Conservation (phyloP, 202 grass and related monocot species). For the Elaeis oleifera region DNA sequence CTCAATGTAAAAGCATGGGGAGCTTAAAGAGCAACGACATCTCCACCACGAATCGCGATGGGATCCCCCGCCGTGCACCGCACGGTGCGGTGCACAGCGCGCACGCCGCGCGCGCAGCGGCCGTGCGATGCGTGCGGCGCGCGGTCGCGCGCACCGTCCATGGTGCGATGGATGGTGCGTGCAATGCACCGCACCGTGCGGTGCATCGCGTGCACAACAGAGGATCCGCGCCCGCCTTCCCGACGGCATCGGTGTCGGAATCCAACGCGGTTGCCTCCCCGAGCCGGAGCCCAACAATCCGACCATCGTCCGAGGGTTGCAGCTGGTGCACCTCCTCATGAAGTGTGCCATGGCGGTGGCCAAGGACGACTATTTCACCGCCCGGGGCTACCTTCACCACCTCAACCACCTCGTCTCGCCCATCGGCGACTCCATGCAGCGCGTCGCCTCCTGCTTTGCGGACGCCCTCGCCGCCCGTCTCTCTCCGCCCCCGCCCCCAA, state of each 20-base stretch:
- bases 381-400: slow-evolving; percentile 43
- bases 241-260: slow-evolving; percentile 41
- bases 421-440: slow-evolving; percentile 68
- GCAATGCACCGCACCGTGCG: no score
- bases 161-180: no score
- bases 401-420: slow-evolving; percentile 47
- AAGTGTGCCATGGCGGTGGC: slow-evolving; percentile 53
- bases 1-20: slow-evolving; percentile 38
- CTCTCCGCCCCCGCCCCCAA: background rate
- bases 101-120: no score
- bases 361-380: slow-evolving; percentile 46
- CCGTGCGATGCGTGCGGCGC: no score
- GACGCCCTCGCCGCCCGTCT: slow-evolving; percentile 48
- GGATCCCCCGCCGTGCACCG: no score
- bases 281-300: slow-evolving; percentile 31
- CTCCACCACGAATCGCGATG: slow-evolving; percentile 14
- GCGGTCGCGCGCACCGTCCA: no score
- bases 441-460: slow-evolving; percentile 58
- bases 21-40: slow-evolving; percentile 16
- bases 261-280: slow-evolving; percentile 38
- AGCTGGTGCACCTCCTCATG: slow-evolving; percentile 57
- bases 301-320: slow-evolving; percentile 34
- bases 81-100: no score
- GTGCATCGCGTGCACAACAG: no score
- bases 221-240: slow-evolving; percentile 22